These are phyloP conservation scores for Sedum album DNA, from an alignment of 164 flowering plant genomes.

Conservation along the genomic window DNA sequence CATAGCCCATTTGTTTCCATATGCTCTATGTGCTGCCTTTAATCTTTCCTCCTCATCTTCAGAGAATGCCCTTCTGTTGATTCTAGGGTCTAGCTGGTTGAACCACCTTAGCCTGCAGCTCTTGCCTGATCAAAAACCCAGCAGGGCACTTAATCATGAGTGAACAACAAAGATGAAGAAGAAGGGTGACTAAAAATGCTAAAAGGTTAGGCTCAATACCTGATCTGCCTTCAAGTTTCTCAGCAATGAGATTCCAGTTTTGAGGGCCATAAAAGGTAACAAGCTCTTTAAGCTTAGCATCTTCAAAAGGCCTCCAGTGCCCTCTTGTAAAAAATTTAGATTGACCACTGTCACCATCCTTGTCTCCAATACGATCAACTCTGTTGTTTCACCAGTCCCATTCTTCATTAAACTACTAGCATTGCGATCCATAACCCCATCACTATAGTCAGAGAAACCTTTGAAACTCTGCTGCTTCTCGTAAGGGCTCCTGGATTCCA, in stretches of 20 bases:
- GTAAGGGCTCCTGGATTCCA: conserved; percentile 5
- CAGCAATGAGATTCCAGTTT: conserved; percentile 78
- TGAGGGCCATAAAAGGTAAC: conserved; percentile 71
- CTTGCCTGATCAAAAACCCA: conserved; percentile 38
- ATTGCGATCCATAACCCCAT: not conserved
- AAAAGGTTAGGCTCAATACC: conserved; percentile 20
- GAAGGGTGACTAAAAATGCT: not conserved
- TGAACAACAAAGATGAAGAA: not conserved
- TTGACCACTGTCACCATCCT: conserved; percentile 34
- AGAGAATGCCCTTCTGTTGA: conserved; percentile 57
- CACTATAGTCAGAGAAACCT: too few species aligned
- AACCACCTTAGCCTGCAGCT: conserved; percentile 80
- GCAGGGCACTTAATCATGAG: not conserved
- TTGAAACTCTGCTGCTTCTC: conserved; percentile 16
- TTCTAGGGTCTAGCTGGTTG: conserved; percentile 72
- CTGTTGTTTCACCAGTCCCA: conserved; percentile 14
- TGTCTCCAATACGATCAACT: conserved; percentile 13
- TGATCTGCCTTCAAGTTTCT: conserved; percentile 65
- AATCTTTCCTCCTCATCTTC: conserved; percentile 75
- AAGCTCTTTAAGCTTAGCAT: conserved; percentile 58
- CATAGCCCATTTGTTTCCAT: conserved; percentile 80
- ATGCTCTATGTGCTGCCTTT: conserved; percentile 61
- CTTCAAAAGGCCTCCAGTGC: conserved; percentile 78
- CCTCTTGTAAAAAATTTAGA: conserved; percentile 61
- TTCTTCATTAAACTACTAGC: conserved; percentile 18